A percentile compares a stretch with the other conserved stretches of the same genome.
Conservation (phyloP, 371 early-diverging fungal genomes). For the Rhizopus microsporus region DNA sequence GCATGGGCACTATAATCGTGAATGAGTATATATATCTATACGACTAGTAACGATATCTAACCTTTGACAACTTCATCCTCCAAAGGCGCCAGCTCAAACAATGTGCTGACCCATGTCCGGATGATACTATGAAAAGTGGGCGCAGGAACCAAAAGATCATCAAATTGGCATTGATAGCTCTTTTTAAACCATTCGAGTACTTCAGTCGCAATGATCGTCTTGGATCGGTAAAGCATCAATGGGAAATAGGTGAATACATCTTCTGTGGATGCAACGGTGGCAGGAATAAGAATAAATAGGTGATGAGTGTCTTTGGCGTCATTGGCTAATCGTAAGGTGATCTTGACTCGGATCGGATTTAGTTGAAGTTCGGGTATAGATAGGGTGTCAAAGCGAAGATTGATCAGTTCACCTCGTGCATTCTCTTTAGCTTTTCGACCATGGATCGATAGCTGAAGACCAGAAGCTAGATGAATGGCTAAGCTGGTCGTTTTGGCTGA, state of each 20-base stretch:
- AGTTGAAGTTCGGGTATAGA: background rate
- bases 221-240: background rate
- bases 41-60: background rate
- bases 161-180: background rate
- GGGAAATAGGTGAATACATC: background rate
- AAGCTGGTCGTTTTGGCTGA: background rate
- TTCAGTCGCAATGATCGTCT: background rate
- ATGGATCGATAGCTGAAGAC: background rate
- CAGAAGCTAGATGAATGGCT: background rate
- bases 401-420: background rate
- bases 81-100: background rate
- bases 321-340: background rate
- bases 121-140: background rate
- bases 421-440: background rate
- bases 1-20: background rate
- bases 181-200: conserved; percentile 1
- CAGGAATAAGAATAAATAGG: background rate
- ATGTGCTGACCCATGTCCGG: background rate
- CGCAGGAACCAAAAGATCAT: background rate
- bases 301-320: background rate
- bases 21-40: background rate
- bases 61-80: conserved; percentile 1
- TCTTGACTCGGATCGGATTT: background rate
- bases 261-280: background rate
- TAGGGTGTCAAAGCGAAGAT: background rate